Percentiles rank a stretch among this genome's conserved stretches.
Evolutionary conservation across 257 asterid genomes (phyloP).

Genomic region (Nicotiana undulata): DNA sequence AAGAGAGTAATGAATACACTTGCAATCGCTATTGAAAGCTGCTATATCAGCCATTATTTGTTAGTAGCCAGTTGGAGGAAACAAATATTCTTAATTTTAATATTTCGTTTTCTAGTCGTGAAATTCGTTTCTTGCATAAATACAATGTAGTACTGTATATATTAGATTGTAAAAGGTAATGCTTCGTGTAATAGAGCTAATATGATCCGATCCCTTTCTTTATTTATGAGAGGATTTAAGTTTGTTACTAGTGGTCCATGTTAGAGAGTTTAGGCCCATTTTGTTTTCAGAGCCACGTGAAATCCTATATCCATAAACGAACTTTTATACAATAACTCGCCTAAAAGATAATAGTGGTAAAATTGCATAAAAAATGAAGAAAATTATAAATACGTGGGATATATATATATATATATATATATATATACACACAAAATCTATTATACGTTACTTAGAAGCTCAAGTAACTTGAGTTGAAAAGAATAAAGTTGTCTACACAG

Average conservation of each 20-base stretch:
- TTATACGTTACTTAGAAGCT: too few species aligned
- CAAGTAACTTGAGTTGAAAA: too few species aligned
- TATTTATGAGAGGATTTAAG: not conserved
- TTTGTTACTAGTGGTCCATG: not conserved
- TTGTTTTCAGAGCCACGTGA: not conserved
- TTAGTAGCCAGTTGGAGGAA: not conserved
- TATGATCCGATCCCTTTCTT: not conserved
- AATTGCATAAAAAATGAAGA: too few species aligned
- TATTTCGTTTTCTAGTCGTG: not conserved
- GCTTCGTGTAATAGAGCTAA: not conserved
- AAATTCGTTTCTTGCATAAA: not conserved
- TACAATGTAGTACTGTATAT: not conserved
- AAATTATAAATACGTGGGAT: too few species aligned
- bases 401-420: too few species aligned
- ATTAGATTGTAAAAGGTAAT: too few species aligned
- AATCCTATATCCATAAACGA: not conserved
- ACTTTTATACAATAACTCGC: too few species aligned
- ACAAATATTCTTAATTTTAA: not conserved
- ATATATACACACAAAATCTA: too few species aligned
- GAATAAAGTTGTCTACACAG: too few species aligned
- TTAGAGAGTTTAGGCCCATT: not conserved
- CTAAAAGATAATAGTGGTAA: too few species aligned
- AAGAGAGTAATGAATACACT: not conserved
- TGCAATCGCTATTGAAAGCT: not conserved
- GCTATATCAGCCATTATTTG: not conserved